phyloP scores from a whole-genome alignment of 305 asterid genomes.

The Rubia peregrina region DNA sequence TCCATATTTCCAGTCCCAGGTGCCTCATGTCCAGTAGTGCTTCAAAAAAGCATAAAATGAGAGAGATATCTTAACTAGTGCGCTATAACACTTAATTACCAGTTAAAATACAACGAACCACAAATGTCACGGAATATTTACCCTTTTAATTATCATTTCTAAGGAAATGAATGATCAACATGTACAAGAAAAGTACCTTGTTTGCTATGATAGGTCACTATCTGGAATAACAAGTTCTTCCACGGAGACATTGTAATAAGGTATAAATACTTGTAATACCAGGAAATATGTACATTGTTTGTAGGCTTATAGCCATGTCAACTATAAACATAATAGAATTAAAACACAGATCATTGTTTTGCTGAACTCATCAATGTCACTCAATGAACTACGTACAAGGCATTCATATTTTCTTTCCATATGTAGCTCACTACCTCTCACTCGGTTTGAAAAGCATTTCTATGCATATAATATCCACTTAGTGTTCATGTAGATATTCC shows the following conservation, averaged over 20 bases:
- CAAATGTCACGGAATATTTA: not conserved
- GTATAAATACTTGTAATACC: slow-evolving; percentile 37
- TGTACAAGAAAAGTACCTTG: slow-evolving; percentile 24
- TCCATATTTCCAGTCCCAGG: slow-evolving; percentile 51
- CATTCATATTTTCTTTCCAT: not conserved
- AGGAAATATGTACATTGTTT: slow-evolving; percentile 12
- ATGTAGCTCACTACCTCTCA: too few species aligned
- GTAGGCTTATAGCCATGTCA: not conserved
- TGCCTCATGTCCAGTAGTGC: slow-evolving; percentile 55
- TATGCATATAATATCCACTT: not conserved
- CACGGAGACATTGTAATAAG: slow-evolving; percentile 47
- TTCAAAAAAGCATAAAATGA: slow-evolving; percentile 16
- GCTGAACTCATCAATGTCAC: not conserved
- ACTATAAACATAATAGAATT: not conserved
- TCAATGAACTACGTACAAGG: not conserved
- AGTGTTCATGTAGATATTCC: not conserved
- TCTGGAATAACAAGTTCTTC: slow-evolving; percentile 49
- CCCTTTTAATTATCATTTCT: not conserved
- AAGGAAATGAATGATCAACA: slow-evolving; percentile 1
- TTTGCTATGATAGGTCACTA: slow-evolving; percentile 48
- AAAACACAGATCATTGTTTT: not conserved
- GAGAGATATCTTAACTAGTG: not conserved
- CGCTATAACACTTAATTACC: not conserved
- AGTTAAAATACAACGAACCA: not conserved
- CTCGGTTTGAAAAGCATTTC: not conserved